Percentiles rank a stretch among this genome's conserved stretches.
Evolutionary conservation across 345 rosid species (phyloP).

Genomic region (Populus euphratica): DNA sequence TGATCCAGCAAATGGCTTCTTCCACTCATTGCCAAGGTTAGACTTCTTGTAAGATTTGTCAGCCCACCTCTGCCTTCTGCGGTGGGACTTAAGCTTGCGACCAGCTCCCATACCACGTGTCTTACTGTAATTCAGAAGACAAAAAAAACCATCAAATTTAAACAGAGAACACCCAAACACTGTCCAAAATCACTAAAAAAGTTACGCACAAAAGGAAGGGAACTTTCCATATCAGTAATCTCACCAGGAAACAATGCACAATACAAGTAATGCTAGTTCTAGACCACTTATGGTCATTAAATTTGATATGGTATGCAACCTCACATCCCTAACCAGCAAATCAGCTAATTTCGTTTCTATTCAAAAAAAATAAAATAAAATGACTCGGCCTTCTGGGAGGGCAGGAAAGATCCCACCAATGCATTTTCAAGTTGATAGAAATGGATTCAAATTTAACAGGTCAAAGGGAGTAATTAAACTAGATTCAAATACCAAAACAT

Average conservation of each 20-base stretch:
- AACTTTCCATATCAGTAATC: no score
- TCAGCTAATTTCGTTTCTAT: background rate
- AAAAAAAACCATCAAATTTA: background rate
- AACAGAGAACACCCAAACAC: background rate
- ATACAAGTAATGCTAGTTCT: background rate
- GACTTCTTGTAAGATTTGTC: constrained; percentile 88
- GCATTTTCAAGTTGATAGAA: background rate
- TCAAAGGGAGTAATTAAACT: background rate
- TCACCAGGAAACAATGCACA: background rate
- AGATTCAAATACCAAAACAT: no score
- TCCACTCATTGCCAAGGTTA: constrained; percentile 85
- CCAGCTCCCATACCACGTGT: constrained; percentile 77
- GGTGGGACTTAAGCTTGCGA: constrained; percentile 74
- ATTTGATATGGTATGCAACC: background rate
- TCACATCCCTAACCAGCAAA: background rate
- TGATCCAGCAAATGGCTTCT: constrained; percentile 71
- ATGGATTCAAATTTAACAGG: background rate
- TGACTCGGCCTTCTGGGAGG: no score
- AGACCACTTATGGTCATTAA: background rate
- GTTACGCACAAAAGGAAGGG: background rate
- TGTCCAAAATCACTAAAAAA: background rate
- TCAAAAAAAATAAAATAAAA: background rate
- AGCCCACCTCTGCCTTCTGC: constrained; percentile 86
- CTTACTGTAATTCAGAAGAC: constrained; percentile 37
- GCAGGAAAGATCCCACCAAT: background rate